Base-by-base conservation (phyloP, 176 grass and related monocot species). In the Bonia amplexicaulis region DNA sequence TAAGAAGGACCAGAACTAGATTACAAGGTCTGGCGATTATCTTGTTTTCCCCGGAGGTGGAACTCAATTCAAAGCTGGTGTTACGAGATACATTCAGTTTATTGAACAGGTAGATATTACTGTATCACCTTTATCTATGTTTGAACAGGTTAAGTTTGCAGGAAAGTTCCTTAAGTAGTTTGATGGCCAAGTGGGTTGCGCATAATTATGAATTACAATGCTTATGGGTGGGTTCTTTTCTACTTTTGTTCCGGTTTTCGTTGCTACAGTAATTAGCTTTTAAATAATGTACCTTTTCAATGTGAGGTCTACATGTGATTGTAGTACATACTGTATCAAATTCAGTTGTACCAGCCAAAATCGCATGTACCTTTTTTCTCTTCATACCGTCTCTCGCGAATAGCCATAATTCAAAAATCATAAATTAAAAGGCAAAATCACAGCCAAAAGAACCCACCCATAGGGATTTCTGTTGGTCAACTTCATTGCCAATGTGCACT, bases 1-100 rank as follows among this genome's bases (percentile, higher is more conserved):
- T 64, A 98, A 95, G 73, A 98, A 95, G 74, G 93, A 95, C 77
- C 96, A 98, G 78, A 95, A 95, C 42, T 95, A 93, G 91, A 93
- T 98, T 31, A 87, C 69, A 39, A 91, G 29, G 16, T 98, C 93
- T 13, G 91, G 74, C 42, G 91, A 98, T 83, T 93, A 92, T 86
- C 88, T 98, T 85, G 74, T 95, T 83, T 98, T 98, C 69, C 96
- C 93, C 9, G 93, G 93, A 66, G 91, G 91, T 60, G 96, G 96
- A 82, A 98, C 96, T 77, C 96, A 98, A 53, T 98, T 98, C 75
- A 98, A 94, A 87, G 80, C 89, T 58, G 96, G 96, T 39, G 91
- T 98, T 58, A 84, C 72, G 61, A 92, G 80, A 80, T 98, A 98
- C 62, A 89, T 95, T 69, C 48, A 89, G 79, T 98, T 98, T 89